Conservation (phyloP, 1,139 yeast genomes). For the Hyphopichia pseudoburtonii region DNA sequence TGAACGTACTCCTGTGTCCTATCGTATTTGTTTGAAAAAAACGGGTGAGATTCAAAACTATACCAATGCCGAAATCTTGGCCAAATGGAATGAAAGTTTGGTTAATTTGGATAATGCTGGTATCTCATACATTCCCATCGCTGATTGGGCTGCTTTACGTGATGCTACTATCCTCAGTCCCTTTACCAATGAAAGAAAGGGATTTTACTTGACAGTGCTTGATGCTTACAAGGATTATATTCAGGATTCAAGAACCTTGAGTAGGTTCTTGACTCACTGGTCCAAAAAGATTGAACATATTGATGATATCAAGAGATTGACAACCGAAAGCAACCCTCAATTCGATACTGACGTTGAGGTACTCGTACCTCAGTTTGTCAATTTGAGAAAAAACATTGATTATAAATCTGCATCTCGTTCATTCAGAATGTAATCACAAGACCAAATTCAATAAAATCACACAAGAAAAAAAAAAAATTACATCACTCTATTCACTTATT, state of each 20-base stretch:
- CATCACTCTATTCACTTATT: too few relatives aligned
- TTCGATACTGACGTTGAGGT: slow-evolving; percentile 21
- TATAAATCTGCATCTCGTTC: slow-evolving; percentile 15
- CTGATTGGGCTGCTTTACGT: slow-evolving; percentile 86
- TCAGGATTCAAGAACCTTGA: slow-evolving; percentile 36
- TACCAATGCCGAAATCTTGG: slow-evolving; percentile 53
- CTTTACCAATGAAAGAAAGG: slow-evolving; percentile 43
- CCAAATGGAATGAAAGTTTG: slow-evolving; percentile 62
- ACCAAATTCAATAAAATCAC: too few relatives aligned
- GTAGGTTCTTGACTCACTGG: slow-evolving; percentile 37
- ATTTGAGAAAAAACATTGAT: slow-evolving; percentile 30
- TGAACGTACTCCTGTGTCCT: slow-evolving; percentile 66
- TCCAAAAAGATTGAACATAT: slow-evolving; percentile 22
- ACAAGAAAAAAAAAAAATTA: too few relatives aligned
- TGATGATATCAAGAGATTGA: slow-evolving; percentile 20
- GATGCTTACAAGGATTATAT: slow-evolving; percentile 48
- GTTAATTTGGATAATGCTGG: slow-evolving; percentile 52
- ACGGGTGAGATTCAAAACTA: slow-evolving; percentile 60
- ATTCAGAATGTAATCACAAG: too few relatives aligned
- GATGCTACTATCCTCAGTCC: slow-evolving; percentile 66
- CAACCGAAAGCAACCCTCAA: slow-evolving; percentile 16
- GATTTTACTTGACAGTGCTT: slow-evolving; percentile 59
- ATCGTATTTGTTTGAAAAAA: slow-evolving; percentile 75
- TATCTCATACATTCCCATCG: slow-evolving; percentile 67
- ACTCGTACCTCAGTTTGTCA: slow-evolving; percentile 23